Percentiles rank a stretch among this genome's conserved stretches.
Evolutionary conservation across 805 yeast species (phyloP).

Genomic region (Hanseniaspora occidentalis): DNA sequence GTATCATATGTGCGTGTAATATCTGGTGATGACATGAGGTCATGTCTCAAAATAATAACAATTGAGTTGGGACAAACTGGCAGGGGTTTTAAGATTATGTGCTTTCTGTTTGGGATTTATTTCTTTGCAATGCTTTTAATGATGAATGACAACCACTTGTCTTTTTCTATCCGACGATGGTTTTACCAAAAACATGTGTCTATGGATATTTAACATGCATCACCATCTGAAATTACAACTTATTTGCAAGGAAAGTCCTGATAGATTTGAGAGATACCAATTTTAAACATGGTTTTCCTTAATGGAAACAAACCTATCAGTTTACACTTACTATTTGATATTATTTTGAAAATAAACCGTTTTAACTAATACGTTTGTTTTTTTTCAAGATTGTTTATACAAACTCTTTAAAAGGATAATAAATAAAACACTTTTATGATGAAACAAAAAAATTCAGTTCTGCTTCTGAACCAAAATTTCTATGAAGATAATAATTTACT

Average conservation of each 20-base stretch:
- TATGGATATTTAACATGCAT: slow-evolving; percentile 76
- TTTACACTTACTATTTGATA: too few species aligned
- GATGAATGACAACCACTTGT: slow-evolving; percentile 28
- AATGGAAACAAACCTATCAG: too few species aligned
- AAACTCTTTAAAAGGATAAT: too few species aligned
- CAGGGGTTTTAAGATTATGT: slow-evolving; percentile 2
- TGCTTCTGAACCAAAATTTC: slow-evolving; percentile 74
- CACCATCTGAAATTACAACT: slow-evolving; percentile 70
- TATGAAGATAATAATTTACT: slow-evolving; percentile 52
- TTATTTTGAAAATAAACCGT: slow-evolving; percentile 5
- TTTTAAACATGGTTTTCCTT: too few species aligned
- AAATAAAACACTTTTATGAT: slow-evolving; percentile 35
- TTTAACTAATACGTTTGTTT: background rate
- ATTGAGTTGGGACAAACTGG: too few species aligned
- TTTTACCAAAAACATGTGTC: slow-evolving; percentile 47
- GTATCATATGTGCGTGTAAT: background rate
- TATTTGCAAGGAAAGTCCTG: slow-evolving; percentile 1
- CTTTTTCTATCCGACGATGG: slow-evolving; percentile 28
- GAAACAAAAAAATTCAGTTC: slow-evolving; percentile 71
- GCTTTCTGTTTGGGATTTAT: slow-evolving; percentile 3
- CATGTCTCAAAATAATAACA: slow-evolving; percentile 1
- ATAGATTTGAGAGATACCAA: too few species aligned
- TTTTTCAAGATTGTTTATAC: background rate
- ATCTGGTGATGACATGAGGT: slow-evolving; percentile 1
- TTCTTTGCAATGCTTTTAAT: slow-evolving; percentile 20